phyloP scores from a whole-genome alignment of 805 yeast species.

The Lachancea nothofagi region DNA sequence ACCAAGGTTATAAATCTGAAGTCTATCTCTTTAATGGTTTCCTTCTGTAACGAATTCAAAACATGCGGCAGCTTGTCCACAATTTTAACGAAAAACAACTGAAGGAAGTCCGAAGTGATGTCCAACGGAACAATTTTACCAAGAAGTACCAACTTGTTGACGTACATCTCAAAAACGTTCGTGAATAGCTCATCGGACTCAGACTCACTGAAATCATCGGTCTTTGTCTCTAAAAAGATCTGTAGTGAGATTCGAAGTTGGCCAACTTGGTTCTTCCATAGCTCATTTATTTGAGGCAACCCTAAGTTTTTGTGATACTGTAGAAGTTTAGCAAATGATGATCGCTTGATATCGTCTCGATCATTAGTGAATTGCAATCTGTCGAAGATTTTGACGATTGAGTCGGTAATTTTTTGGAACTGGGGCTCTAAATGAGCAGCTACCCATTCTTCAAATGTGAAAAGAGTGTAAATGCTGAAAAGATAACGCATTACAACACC shows the following conservation, averaged over 20 bases:
- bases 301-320: conserved; percentile 20
- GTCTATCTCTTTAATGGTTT: conserved; percentile 16
- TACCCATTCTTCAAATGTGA: conserved; percentile 30
- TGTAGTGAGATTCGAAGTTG: conserved; percentile 19
- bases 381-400: conserved; percentile 20
- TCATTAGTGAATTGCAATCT: conserved; percentile 16
- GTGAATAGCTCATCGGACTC: conserved; percentile 1
- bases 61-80: conserved; percentile 15
- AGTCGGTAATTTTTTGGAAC: conserved; percentile 16
- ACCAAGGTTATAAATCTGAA: conserved; percentile 25
- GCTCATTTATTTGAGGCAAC: conserved; percentile 21
- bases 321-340: conserved; percentile 17
- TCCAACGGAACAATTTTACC: conserved; percentile 27
- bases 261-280: conserved; percentile 23
- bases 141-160: conserved; percentile 26
- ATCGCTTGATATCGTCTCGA: conserved; percentile 12
- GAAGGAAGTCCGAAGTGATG: conserved; percentile 17
- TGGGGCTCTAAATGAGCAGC: conserved; percentile 23
- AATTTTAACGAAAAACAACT: conserved; percentile 17
- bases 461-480: conserved; percentile 23
- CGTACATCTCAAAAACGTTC: conserved; percentile 20
- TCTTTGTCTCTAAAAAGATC: conserved; percentile 22
- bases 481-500: conserved; percentile 20
- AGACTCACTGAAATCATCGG: conserved; percentile 7
- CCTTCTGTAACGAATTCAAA: conserved; percentile 10